These are phyloP conservation scores for Pyracantha coccinea DNA, from an alignment of 331 rosid genomes.

Conservation along the genomic window DNA sequence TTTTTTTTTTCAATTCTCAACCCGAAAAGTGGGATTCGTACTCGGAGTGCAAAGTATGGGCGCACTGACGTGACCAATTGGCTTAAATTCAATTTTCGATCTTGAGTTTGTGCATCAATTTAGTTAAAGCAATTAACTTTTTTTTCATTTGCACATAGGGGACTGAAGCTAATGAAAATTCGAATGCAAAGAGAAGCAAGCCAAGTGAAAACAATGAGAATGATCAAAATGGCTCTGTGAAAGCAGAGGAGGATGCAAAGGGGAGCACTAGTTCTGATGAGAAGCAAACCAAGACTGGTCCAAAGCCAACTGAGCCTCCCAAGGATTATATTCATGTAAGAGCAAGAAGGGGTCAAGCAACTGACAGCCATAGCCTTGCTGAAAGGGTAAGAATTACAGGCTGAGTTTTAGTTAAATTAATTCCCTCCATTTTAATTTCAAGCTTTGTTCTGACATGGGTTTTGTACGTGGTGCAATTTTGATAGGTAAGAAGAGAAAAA, in stretches of 20 bases:
- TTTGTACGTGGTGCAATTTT: neutral
- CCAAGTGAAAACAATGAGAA: slow-evolving; percentile 33
- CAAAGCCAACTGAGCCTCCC: slow-evolving; percentile 66
- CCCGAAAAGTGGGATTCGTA: no score
- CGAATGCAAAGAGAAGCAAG: slow-evolving; percentile 53
- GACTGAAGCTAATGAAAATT: slow-evolving; percentile 33
- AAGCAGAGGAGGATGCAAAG: slow-evolving; percentile 54
- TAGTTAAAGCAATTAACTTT: neutral
- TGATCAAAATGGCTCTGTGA: slow-evolving; percentile 23
- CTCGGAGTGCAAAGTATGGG: no score
- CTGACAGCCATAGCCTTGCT: slow-evolving; percentile 98
- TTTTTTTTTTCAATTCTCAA: neutral
- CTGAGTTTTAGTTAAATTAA: neutral
- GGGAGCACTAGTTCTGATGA: slow-evolving; percentile 32
- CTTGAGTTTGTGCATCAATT: neutral
- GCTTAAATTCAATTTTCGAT: neutral
- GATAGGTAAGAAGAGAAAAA: slow-evolving; percentile 92
- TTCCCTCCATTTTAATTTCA: neutral
- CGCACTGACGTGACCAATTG: no score
- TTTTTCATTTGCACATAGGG: slow-evolving; percentile 20
- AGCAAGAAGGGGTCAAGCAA: slow-evolving; percentile 99
- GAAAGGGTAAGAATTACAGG: slow-evolving; percentile 61
- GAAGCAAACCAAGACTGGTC: slow-evolving; percentile 35
- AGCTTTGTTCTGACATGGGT: slow-evolving; percentile 16
- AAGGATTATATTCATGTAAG: slow-evolving; percentile 97